These are phyloP conservation scores for Colletotrichum brevisporum DNA, from an alignment of 2,329 filamentous ascomycete genomes.

Conservation along the genomic window DNA sequence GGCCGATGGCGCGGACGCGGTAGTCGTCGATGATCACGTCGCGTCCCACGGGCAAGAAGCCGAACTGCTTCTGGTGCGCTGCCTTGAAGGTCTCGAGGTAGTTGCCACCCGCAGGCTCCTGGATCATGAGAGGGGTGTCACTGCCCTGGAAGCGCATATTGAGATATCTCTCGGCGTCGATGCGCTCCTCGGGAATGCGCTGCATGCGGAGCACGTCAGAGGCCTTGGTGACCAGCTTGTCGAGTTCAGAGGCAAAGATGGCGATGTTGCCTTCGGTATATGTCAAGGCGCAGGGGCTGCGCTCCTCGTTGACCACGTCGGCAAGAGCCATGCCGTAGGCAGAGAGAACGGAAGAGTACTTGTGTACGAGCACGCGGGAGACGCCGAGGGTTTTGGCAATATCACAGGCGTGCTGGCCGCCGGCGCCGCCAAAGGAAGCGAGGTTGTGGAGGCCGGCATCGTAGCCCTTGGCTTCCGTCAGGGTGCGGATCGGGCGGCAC, in stretches of 20 bases:
- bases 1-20: slow-evolving; percentile 56
- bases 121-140: slow-evolving; percentile 59
- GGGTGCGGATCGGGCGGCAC: slow-evolving; percentile 52
- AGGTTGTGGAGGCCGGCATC: slow-evolving; percentile 53
- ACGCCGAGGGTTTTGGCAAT: slow-evolving; percentile 56
- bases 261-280: slow-evolving; percentile 40
- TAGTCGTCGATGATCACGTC: slow-evolving; percentile 59
- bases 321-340: slow-evolving; percentile 59
- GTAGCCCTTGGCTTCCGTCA: slow-evolving; percentile 53
- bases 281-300: slow-evolving; percentile 48
- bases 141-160: slow-evolving; percentile 61
- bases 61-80: slow-evolving; percentile 58
- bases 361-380: slow-evolving; percentile 53
- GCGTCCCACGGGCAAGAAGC: slow-evolving; percentile 53
- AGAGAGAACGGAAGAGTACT: slow-evolving; percentile 50
- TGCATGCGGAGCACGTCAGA: slow-evolving; percentile 53
- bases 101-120: slow-evolving; percentile 45
- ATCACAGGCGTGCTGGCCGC: slow-evolving; percentile 57
- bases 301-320: slow-evolving; percentile 52
- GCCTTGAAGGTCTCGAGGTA: slow-evolving; percentile 52
- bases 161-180: slow-evolving; percentile 52
- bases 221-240: slow-evolving; percentile 49
- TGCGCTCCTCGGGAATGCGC: slow-evolving; percentile 28
- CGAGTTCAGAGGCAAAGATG: slow-evolving; percentile 44
- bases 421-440: slow-evolving; percentile 52